These are phyloP conservation scores for Glarea lozoyensis DNA, from an alignment of 495 filamentous ascomycete species.

Conservation along the genomic window DNA sequence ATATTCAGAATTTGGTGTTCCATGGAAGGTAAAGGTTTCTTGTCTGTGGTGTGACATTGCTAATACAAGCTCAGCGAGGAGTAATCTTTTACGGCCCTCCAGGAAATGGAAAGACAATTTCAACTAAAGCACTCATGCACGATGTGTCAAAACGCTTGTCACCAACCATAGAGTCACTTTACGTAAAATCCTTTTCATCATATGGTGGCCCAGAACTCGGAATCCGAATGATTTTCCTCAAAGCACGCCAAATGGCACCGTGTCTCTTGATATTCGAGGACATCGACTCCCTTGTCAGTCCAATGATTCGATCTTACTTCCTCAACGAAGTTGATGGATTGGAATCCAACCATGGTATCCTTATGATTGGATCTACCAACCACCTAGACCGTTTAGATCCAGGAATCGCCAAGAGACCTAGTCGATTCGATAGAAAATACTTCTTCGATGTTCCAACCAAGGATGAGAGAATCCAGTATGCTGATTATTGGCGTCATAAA, in stretches of 20 bases:
- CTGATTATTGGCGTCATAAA: constrained; percentile 50
- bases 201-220: constrained; percentile 33
- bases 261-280: constrained; percentile 55
- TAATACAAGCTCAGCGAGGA: no score
- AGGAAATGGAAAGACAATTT: constrained; percentile 62
- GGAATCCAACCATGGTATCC: constrained; percentile 56
- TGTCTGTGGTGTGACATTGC: no score
- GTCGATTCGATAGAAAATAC: constrained; percentile 58
- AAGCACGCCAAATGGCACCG: constrained; percentile 41
- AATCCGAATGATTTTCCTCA: constrained; percentile 39
- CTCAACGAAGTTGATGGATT: constrained; percentile 66
- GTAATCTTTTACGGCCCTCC: not conserved
- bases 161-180: constrained; percentile 36
- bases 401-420: constrained; percentile 54
- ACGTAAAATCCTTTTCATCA: constrained; percentile 41
- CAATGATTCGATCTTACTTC: constrained; percentile 50
- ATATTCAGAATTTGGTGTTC: constrained; percentile 49
- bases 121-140: constrained; percentile 58
- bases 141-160: constrained; percentile 32
- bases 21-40: constrained; percentile 56
- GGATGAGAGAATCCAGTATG: constrained; percentile 46
- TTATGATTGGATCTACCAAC: constrained; percentile 58
- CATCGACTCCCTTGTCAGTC: constrained; percentile 51
- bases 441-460: constrained; percentile 45
- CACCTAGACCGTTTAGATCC: constrained; percentile 50